These are phyloP conservation scores for Lasiosphaeria ovina DNA, from an alignment of 495 filamentous ascomycete species.

Conservation along the genomic window DNA sequence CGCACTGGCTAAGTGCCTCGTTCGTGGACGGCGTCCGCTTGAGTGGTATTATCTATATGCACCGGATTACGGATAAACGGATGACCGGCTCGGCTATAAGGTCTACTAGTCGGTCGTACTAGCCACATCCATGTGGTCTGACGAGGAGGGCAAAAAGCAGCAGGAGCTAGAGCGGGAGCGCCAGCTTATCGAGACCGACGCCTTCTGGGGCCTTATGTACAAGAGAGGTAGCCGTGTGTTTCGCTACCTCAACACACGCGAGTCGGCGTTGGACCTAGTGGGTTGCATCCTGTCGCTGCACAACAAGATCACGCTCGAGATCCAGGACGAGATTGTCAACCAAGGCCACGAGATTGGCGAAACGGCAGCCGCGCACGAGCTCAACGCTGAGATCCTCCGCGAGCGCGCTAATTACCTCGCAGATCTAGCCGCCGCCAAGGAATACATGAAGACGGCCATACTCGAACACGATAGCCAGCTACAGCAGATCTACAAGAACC, in stretches of 20 bases:
- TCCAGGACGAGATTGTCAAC: slow-evolving; percentile 42
- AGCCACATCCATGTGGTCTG: slow-evolving; percentile 42
- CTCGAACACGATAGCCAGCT: not conserved
- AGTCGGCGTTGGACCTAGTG: slow-evolving; percentile 31
- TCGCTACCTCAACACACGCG: slow-evolving; percentile 26
- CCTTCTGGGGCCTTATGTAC: slow-evolving; percentile 44
- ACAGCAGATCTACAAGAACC: not conserved
- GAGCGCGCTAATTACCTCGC: slow-evolving; percentile 3
- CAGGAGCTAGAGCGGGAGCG: too few relatives aligned
- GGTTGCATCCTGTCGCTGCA: slow-evolving; percentile 13
- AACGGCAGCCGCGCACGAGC: slow-evolving; percentile 35
- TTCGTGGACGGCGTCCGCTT: slow-evolving; percentile 11
- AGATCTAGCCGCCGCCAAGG: not conserved
- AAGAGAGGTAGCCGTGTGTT: slow-evolving; percentile 24
- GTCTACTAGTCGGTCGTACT: slow-evolving; percentile 39
- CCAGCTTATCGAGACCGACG: slow-evolving; percentile 31
- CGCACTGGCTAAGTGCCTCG: slow-evolving; percentile 21
- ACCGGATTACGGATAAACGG: slow-evolving; percentile 40
- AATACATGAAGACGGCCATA: slow-evolving; percentile 1
- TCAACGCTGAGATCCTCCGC: slow-evolving; percentile 28
- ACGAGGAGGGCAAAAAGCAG: slow-evolving; percentile 24
- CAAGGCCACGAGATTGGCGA: slow-evolving; percentile 31
- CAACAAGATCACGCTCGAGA: slow-evolving; percentile 26
- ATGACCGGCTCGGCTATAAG: slow-evolving; percentile 36
- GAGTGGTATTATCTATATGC: slow-evolving; percentile 46